These are phyloP conservation scores for Solanum medicagineum DNA, from an alignment of 257 asterid genomes.

Conservation along the genomic window DNA sequence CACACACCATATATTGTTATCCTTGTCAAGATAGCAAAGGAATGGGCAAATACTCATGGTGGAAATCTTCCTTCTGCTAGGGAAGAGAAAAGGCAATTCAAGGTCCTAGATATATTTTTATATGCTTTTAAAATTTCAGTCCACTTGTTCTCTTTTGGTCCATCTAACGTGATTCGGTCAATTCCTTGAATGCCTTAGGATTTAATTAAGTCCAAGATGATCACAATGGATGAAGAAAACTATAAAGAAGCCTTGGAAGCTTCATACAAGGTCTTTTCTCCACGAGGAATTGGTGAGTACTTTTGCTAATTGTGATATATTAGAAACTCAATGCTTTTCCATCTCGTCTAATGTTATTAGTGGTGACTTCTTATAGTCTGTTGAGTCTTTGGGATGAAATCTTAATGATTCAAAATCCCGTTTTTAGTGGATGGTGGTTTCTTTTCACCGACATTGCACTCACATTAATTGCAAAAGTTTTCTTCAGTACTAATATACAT, in stretches of 20 bases:
- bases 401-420: neutral
- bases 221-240: constrained; percentile 79
- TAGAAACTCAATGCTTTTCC: neutral
- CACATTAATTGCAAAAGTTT: neutral
- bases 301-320: neutral
- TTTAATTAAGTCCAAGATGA: constrained; percentile 69
- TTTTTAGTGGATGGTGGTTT: neutral
- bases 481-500: neutral
- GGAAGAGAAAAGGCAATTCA: constrained; percentile 68
- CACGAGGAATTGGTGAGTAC: constrained; percentile 83
- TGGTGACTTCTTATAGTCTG: neutral
- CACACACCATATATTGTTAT: constrained; percentile 90
- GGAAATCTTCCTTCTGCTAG: constrained; percentile 78
- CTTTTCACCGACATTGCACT: neutral
- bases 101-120: constrained; percentile 33
- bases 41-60: constrained; percentile 63
- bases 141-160: neutral
- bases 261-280: constrained; percentile 79
- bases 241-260: constrained; percentile 94
- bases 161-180: constrained; percentile 16
- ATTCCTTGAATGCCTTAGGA: constrained; percentile 42
- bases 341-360: neutral
- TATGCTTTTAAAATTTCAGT: neutral
- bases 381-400: neutral
- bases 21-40: constrained; percentile 70